Percentiles rank a stretch among this genome's conserved stretches.
Evolutionary conservation across 306 rosid genomes (phyloP).

Genomic region (Rubus parviflorus): DNA sequence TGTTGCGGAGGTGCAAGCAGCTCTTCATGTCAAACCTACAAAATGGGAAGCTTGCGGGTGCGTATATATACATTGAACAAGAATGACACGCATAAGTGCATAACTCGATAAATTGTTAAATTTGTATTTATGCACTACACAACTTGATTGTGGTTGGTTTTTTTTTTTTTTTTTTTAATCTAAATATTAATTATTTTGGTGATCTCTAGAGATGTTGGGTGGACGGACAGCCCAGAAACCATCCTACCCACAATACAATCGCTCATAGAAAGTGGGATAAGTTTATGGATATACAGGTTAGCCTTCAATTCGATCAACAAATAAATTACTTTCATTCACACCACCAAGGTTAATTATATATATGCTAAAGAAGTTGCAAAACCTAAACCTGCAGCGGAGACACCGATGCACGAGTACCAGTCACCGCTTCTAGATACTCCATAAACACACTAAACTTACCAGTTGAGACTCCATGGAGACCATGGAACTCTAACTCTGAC

Average conservation of each 20-base stretch:
- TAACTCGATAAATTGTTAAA: too few species aligned
- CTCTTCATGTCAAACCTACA: slow-evolving; percentile 46
- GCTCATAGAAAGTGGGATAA: slow-evolving; percentile 27
- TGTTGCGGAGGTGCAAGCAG: slow-evolving; percentile 51
- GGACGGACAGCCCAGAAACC: slow-evolving; percentile 25
- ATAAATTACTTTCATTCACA: not conserved
- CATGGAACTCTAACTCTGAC: slow-evolving; percentile 39
- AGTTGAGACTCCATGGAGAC: slow-evolving; percentile 42
- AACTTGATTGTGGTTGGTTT: not conserved
- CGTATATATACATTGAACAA: not conserved
- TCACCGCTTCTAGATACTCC: slow-evolving; percentile 56
- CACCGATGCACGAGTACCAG: slow-evolving; percentile 49
- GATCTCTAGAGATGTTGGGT: slow-evolving; percentile 26
- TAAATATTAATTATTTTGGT: not conserved
- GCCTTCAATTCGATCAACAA: not conserved
- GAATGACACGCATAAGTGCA: too few species aligned
- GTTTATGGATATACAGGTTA: slow-evolving; percentile 31
- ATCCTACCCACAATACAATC: slow-evolving; percentile 24
- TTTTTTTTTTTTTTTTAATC: too few species aligned
- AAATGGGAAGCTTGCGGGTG: slow-evolving; percentile 58
- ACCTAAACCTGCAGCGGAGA: slow-evolving; percentile 46
- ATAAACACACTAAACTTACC: slow-evolving; percentile 41
- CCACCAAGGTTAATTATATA: not conserved
- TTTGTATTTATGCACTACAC: not conserved
- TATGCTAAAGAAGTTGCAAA: not conserved